These are phyloP conservation scores for Luzula sylvatica DNA, from an alignment of 176 grass and related monocot genomes.

Conservation along the genomic window DNA sequence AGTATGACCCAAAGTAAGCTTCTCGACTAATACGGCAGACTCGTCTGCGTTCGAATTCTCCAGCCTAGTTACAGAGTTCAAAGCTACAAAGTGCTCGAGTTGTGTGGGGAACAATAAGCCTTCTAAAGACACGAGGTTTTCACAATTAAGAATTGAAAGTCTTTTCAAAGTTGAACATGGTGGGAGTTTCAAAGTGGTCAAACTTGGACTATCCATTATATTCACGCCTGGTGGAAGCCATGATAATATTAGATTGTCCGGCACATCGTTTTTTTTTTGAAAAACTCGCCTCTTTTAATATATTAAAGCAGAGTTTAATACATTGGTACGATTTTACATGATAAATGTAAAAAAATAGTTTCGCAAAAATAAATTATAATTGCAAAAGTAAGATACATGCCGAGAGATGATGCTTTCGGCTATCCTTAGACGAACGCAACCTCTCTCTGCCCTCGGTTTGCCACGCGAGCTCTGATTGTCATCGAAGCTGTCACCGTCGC, in stretches of 20 bases:
- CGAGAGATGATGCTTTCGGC: too few relatives aligned
- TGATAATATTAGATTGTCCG: neutral
- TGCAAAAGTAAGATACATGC: too few relatives aligned
- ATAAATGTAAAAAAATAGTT: too few relatives aligned
- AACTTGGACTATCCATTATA: neutral
- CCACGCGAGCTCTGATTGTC: too few relatives aligned
- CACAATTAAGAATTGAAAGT: neutral
- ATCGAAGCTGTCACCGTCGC: too few relatives aligned
- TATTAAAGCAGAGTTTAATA: too few relatives aligned
- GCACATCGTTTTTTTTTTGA: too few relatives aligned
- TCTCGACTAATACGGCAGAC: neutral
- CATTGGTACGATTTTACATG: too few relatives aligned
- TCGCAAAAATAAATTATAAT: too few relatives aligned
- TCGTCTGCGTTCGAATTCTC: neutral
- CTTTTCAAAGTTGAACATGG: neutral
- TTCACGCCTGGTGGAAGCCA: neutral
- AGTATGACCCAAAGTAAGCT: fast-evolving
- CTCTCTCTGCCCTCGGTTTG: too few relatives aligned
- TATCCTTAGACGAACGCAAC: too few relatives aligned
- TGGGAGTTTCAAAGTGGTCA: conserved; percentile 2
- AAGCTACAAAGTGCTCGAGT: neutral
- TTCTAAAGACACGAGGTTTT: neutral
- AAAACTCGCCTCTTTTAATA: too few relatives aligned
- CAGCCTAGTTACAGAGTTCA: neutral
- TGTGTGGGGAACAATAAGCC: neutral